Evolutionary conservation across 495 filamentous ascomycete species (phyloP).

Genomic region (Annulohypoxylon maeteangense): DNA sequence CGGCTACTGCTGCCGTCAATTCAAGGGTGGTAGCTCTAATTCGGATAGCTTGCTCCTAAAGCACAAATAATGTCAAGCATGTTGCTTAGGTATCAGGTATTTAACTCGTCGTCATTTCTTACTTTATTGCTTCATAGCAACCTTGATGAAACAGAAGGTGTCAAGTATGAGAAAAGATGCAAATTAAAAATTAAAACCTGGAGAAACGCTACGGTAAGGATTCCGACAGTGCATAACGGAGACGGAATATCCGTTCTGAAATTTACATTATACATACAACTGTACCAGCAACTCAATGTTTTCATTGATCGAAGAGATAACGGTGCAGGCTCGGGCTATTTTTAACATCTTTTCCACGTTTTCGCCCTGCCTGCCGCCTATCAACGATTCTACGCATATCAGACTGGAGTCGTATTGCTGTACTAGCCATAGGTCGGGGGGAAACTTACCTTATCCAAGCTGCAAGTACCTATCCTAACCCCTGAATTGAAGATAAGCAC

Average conservation of each 20-base stretch:
- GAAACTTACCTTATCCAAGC: neutral
- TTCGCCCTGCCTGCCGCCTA: constrained; percentile 39
- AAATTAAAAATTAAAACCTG: neutral
- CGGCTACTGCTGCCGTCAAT: constrained; percentile 35
- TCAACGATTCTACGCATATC: constrained; percentile 37
- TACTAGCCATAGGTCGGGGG: neutral
- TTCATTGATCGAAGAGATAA: constrained; percentile 31
- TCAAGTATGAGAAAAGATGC: neutral
- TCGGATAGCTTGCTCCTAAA: constrained; percentile 1
- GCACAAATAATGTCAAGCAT: neutral
- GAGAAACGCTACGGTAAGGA: constrained; percentile 16
- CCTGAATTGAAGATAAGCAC: constrained; percentile 43
- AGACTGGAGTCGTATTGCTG: constrained; percentile 6
- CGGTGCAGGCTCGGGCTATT: constrained; percentile 39
- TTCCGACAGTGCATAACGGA: constrained; percentile 26
- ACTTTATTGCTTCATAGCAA: constrained; percentile 18
- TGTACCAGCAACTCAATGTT: neutral
- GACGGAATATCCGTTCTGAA: constrained; percentile 24
- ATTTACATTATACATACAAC: constrained; percentile 8
- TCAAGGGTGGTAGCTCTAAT: constrained; percentile 26
- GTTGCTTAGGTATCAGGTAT: neutral
- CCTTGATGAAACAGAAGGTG: constrained; percentile 14
- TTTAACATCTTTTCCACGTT: constrained; percentile 42
- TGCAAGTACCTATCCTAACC: constrained; percentile 8
- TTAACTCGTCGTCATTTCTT: constrained; percentile 11